Base-by-base conservation (phyloP, 257 asterid species). In the Nicotiana noctiflora region DNA sequence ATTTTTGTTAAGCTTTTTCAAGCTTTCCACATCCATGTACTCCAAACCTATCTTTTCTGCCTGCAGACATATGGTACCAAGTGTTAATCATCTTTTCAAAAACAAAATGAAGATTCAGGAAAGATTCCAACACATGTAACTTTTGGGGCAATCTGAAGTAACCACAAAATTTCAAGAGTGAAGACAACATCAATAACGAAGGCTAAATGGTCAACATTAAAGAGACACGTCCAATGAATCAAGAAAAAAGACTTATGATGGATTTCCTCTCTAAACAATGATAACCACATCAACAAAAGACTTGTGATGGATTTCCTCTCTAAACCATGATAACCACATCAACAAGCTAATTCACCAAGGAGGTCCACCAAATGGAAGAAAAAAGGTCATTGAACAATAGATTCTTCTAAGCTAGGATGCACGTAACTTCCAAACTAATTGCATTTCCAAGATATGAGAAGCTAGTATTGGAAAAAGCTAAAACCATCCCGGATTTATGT, bases 1-100 rank as follows among this genome's bases (percentile, higher is more conserved):
- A 79, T 90, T 88, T 31, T 88, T 90, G 66, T 90, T 90, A 14
- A 90, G 78, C 84, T 90, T 90, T 89, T 90, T 90, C 56, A 90
- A 77, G 6, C 92, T 90, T 65, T 90, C 93, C 0, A 90, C 93
- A 75, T 90, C 93, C 93, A 90, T 90, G 70, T 90, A 90, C 44
- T 86, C 93, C 2, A 90, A 86, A 27, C 93, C 93, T 5, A 88
- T 87, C 83, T 90, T 90, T 8, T 56, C 85, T 0, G 93, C 92
- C 93, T 90, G 85, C 65, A 77, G 9, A 77, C 15, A 80, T 19
- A 78, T 2, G n/a, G 12, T 3, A 46, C 37, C 6, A 23, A 46
- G 17, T 49, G 51, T 46, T 72, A 23, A 49, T 46, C 40, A 23
- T 49, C 60, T 72, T 72, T 23, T 34, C 56, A 46, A 1, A 46